Base-by-base conservation (phyloP, 371 early-diverging fungal genomes). In the Catenaria anguillulae region DNA sequence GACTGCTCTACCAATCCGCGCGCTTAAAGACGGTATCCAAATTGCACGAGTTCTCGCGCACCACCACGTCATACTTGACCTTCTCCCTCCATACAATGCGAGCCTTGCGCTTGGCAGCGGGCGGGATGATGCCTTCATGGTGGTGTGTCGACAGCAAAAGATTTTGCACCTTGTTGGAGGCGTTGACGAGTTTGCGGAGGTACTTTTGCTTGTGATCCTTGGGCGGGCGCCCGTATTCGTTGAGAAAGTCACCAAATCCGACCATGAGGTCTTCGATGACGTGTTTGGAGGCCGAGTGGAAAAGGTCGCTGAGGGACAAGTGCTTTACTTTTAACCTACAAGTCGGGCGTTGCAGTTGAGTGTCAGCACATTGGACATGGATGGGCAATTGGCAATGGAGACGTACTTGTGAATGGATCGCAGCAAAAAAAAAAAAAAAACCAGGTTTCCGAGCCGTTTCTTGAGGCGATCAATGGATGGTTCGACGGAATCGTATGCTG, bases 321-420 rank as follows among this genome's bases (percentile, higher is more conserved):
- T 58, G 36, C 35, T 58, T 58, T 13, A 36, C 36, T 36, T 58
- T 58, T n/a, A 58, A 36, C 31, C 52, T 50, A 8, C 15, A 13
- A 1, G 0, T 3, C 10, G 19, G 2, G 19, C 17, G 12, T 24
- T 26, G 13, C 2, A 26, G 29, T 26, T 50, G 24, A 31, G 31
- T 50, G 29, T 13, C 8, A 50, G 29, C 29, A 21, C 24, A 50
- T 0, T 26, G 1, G 1, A 21, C 0, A n/a, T n/a, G n/a, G n/a
- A n/a, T n/a, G n/a, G n/a, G n/a, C n/a, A n/a, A n/a, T n/a, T n/a
- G n/a, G n/a, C n/a, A n/a, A n/a, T n/a, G 50, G 29, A 26, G 0
- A 29, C 52, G 52, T 29, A 50, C 58, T 58, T 36, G 42, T 58
- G 58, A 35, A 58, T 58, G 19, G 58, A 58, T 10, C 26, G 24